phyloP scores from a whole-genome alignment of 2,329 filamentous ascomycete species.

The Eutypa lata region DNA sequence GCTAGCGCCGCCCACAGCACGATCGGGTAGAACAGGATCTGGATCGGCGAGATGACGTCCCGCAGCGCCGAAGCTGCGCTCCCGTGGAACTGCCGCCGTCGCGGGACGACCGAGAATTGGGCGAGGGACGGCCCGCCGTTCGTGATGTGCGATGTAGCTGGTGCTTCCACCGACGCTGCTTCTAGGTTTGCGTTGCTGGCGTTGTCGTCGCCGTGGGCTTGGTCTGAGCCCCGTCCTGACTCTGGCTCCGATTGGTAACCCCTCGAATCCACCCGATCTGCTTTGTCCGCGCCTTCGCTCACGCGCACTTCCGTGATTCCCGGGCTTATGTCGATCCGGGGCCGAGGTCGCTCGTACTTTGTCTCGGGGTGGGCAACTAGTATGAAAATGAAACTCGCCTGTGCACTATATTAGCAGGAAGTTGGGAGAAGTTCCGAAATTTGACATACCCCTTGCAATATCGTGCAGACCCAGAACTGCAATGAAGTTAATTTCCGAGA shows the following conservation, averaged over 20 bases:
- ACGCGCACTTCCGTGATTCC: not conserved
- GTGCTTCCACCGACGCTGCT: slow-evolving; percentile 3
- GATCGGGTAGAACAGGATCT: slow-evolving; percentile 27
- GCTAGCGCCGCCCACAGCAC: slow-evolving; percentile 24
- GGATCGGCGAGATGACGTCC: slow-evolving; percentile 25
- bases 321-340: not conserved
- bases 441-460: slow-evolving; percentile 22
- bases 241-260: slow-evolving; percentile 1
- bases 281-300: slow-evolving; percentile 6
- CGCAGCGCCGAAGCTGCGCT: slow-evolving; percentile 14
- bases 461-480: slow-evolving; percentile 31
- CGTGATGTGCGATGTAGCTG: slow-evolving; percentile 8
- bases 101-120: slow-evolving; percentile 25
- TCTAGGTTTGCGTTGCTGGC: not conserved
- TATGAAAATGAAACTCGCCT: slow-evolving; percentile 24
- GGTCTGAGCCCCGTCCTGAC: slow-evolving; percentile 13
- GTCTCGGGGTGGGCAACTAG: slow-evolving; percentile 26
- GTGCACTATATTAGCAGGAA: slow-evolving; percentile 2
- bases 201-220: not conserved
- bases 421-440: not conserved
- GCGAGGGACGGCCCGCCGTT: slow-evolving; percentile 14
- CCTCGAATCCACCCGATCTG: slow-evolving; percentile 10
- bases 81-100: slow-evolving; percentile 14
- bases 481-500: not conserved
- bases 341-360: slow-evolving; percentile 23